phyloP scores from a whole-genome alignment of 2,329 filamentous ascomycete species.

The Cladosporium halotolerans region DNA sequence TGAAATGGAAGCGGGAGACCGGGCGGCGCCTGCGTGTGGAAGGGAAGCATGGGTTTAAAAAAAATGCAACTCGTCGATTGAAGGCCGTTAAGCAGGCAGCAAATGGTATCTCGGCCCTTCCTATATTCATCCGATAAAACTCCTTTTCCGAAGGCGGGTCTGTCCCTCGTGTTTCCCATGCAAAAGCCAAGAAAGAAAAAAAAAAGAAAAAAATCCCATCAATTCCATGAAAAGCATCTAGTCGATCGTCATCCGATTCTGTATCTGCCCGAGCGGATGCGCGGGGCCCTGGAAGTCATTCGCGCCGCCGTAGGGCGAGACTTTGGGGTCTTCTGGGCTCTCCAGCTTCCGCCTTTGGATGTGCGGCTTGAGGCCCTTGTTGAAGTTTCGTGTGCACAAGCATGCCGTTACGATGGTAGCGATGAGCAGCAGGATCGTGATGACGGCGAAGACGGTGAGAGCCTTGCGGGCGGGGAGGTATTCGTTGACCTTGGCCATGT shows the following conservation, averaged over 20 bases:
- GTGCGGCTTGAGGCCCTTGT: conserved; percentile 81
- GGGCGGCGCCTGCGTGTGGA: too few relatives aligned
- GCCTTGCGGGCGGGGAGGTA: conserved; percentile 78
- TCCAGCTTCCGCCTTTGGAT: conserved; percentile 53
- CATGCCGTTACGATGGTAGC: conserved; percentile 82
- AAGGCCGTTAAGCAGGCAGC: too few relatives aligned
- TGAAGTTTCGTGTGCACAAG: conserved; percentile 86
- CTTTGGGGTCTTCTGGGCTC: background rate
- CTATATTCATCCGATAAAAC: too few relatives aligned
- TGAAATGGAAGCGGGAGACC: too few relatives aligned
- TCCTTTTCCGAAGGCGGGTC: too few relatives aligned
- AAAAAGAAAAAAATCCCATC: too few relatives aligned
- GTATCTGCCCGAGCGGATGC: conserved; percentile 27
- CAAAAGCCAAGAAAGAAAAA: too few relatives aligned
- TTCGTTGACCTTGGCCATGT: conserved; percentile 30
- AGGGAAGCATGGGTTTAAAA: too few relatives aligned
- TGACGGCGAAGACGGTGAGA: conserved; percentile 86
- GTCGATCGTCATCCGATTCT: conserved; percentile 44
- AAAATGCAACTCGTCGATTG: too few relatives aligned
- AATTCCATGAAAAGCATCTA: conserved; percentile 16
- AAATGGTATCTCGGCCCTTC: too few relatives aligned
- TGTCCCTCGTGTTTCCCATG: too few relatives aligned
- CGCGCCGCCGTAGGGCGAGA: conserved; percentile 13
- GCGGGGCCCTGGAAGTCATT: conserved; percentile 21
- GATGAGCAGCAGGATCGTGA: conserved; percentile 83